Base-by-base conservation (phyloP, 148 eudicot genomes). In the Cornus kousa region DNA sequence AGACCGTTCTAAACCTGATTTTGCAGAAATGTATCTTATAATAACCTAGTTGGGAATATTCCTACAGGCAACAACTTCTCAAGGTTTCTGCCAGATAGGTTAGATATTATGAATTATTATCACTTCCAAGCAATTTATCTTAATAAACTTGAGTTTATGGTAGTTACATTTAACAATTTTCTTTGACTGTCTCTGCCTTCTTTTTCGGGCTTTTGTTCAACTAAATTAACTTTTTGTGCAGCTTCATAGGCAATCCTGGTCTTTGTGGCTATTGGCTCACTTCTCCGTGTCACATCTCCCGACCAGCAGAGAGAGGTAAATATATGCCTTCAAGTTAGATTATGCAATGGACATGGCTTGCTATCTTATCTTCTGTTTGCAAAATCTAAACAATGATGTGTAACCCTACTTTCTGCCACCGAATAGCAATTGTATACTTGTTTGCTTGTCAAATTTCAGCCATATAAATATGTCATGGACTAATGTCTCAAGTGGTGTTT, bases 61-160 rank as follows among this genome's bases (percentile, higher is more conserved):
- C 99, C 98, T 19, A 77, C 92, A 8, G 89, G 91, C 83, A 92
- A 94, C 76, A 97, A 97, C 83, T 97, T 97, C 77, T 90, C 99
- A 12, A 87, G 98, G 81, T 97, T 97, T 77, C 84, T 92, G 11
- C 94, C 97, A 5, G 93, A 92, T 73, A 92, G 99, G 99, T 97
- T 67, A 83, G 87, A 67, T 24, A 40, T 17, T 62, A 24, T 60
- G n/a, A 20, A 9, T 20, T 37, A 9, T 40, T 2, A 35, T 22
- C 3, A 19, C 16, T 37, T 19, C 20, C 40, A 69, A 5, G 24
- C 14, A 9, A 50, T 32, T 24, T 62, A 62, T 20, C 7, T 20
- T 17, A 62, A 62, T 17, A 62, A 4, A 62, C 17, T n/a, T 62
- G 23, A 62, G 66, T 24, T 62, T 20, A n/a, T 62, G 1, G 2